These are phyloP conservation scores for Coemansia umbellata DNA, from an alignment of 192 early-diverging fungal species.

Conservation along the genomic window DNA sequence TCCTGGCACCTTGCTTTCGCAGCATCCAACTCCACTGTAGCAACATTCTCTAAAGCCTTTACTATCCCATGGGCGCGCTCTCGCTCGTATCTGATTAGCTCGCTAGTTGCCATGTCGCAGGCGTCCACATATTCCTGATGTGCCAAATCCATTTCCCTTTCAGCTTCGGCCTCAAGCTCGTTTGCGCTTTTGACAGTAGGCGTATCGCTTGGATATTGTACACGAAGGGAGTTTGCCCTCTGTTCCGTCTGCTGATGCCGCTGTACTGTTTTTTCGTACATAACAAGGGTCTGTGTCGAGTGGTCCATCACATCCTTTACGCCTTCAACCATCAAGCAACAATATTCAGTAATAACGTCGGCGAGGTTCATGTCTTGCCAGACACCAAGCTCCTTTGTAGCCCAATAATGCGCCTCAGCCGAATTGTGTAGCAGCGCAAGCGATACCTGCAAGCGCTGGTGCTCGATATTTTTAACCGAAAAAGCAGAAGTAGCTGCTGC, in stretches of 20 bases:
- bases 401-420: conserved; percentile 39
- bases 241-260: conserved; percentile 23
- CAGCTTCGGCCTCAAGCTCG: conserved; percentile 37
- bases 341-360: conserved; percentile 33
- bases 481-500: not conserved
- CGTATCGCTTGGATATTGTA: conserved; percentile 47
- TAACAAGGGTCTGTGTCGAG: conserved; percentile 35
- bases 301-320: conserved; percentile 44
- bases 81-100: conserved; percentile 41
- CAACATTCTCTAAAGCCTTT: conserved; percentile 41
- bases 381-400: conserved; percentile 36
- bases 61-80: conserved; percentile 31
- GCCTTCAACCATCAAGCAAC: conserved; percentile 28
- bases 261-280: conserved; percentile 45
- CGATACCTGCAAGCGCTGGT: conserved; percentile 30
- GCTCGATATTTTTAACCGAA: conserved; percentile 2
- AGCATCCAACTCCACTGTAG: conserved; percentile 36
- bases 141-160: conserved; percentile 37
- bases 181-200: conserved; percentile 45
- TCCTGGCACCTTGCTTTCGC: conserved; percentile 36
- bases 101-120: conserved; percentile 27
- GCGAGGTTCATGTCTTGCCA: conserved; percentile 46
- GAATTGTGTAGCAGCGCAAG: conserved; percentile 36
- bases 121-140: conserved; percentile 48
- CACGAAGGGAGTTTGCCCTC: conserved; percentile 31